These are phyloP conservation scores for Petunia secreta DNA, from an alignment of 257 asterid species.

Conservation along the genomic window DNA sequence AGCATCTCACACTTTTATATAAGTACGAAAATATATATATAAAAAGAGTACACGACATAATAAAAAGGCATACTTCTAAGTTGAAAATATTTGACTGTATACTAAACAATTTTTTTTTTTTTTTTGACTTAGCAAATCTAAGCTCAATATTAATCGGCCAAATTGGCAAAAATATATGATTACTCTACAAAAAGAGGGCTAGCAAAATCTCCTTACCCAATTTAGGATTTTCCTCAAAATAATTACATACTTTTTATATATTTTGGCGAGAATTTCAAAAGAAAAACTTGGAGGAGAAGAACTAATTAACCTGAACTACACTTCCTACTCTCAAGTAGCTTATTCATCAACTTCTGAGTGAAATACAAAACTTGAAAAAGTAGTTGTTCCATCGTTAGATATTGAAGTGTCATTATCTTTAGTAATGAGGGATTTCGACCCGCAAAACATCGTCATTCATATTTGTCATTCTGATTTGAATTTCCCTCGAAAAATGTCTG, in stretches of 20 bases:
- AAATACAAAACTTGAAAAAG: constrained; percentile 27
- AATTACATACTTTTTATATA: not conserved
- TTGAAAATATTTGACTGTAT: too few relatives aligned
- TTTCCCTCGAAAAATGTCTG: constrained; percentile 93
- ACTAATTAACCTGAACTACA: constrained; percentile 23
- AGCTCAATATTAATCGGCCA: not conserved
- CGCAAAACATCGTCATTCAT: constrained; percentile 86
- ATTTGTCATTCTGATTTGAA: constrained; percentile 70
- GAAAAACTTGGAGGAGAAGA: not conserved
- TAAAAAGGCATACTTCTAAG: too few relatives aligned
- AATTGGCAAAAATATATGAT: not conserved
- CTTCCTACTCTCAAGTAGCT: constrained; percentile 14
- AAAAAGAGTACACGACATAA: too few relatives aligned
- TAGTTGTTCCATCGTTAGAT: constrained; percentile 45
- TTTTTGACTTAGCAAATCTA: not conserved
- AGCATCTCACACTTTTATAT: too few relatives aligned
- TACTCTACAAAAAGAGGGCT: constrained; percentile 17
- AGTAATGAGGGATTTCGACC: constrained; percentile 78
- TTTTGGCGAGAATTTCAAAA: not conserved
- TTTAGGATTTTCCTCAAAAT: not conserved
- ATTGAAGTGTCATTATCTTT: constrained; percentile 95
- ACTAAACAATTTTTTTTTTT: too few relatives aligned
- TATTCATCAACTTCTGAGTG: constrained; percentile 26
- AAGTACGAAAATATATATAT: too few relatives aligned
- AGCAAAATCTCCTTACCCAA: constrained; percentile 19